Percentiles rank a stretch among this genome's conserved stretches.
Evolutionary conservation across 73 alveolate genomes (phyloP).

Genomic region (Symbiodinium pilosum): DNA sequence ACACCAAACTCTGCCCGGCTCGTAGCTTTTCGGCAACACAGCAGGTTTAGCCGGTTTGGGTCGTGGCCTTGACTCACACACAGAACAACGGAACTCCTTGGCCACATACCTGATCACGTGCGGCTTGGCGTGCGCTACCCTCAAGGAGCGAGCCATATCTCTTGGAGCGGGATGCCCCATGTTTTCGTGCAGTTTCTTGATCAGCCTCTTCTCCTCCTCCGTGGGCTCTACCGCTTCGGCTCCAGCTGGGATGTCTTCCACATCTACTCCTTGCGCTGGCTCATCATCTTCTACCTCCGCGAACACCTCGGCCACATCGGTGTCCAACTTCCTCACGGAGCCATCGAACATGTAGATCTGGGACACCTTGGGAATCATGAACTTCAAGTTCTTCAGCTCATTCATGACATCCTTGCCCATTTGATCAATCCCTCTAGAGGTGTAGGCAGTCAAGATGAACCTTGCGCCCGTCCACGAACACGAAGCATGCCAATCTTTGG

Average conservation of each 20-base stretch:
- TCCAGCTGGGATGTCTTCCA: too few species aligned
- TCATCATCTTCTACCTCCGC: not conserved
- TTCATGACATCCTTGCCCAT: not conserved
- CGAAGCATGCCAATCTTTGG: not conserved
- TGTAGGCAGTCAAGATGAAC: not conserved
- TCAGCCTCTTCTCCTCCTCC: not conserved
- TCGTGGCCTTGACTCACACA: not conserved
- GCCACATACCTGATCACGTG: not conserved
- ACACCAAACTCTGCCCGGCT: not conserved
- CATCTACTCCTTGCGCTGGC: not conserved
- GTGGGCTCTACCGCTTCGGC: not conserved
- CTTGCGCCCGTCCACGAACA: not conserved
- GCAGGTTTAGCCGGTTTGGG: not conserved
- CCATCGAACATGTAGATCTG: not conserved
- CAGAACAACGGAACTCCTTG: not conserved
- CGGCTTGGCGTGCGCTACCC: not conserved
- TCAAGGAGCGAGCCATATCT: not conserved
- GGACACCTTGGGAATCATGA: not conserved
- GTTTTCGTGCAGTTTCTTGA: slow-evolving; percentile 18
- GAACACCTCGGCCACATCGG: not conserved
- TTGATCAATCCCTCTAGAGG: not conserved
- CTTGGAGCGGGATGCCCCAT: not conserved
- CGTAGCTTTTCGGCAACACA: not conserved
- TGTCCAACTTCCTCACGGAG: not conserved
- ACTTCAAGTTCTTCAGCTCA: not conserved